These are phyloP conservation scores for Gracilaria domingensis DNA, from an alignment of 23 red algal species.

Conservation along the genomic window DNA sequence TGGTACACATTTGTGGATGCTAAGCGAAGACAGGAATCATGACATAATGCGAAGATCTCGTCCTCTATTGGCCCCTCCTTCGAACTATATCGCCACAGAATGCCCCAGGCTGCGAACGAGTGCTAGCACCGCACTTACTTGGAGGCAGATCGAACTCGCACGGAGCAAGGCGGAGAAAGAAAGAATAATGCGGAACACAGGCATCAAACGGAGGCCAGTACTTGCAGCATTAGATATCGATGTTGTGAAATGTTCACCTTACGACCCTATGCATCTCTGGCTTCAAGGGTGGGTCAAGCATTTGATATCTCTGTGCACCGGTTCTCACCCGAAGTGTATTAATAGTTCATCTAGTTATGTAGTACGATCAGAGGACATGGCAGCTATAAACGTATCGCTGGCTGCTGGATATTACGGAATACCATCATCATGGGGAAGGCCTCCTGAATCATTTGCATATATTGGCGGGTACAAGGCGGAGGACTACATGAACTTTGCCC, in stretches of 20 bases:
- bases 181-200: background rate
- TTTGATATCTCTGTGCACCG: background rate
- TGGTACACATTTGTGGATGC: background rate
- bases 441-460: background rate
- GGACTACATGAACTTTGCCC: slow-evolving; percentile 11
- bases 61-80: background rate
- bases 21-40: background rate
- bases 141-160: background rate
- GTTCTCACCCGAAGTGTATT: background rate
- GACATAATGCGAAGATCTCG: background rate
- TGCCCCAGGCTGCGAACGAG: background rate
- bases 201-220: background rate
- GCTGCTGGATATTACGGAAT: background rate
- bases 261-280: slow-evolving; percentile 36
- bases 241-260: slow-evolving; percentile 8
- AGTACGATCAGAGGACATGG: background rate
- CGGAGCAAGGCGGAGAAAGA: background rate
- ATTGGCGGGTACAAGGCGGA: slow-evolving; percentile 23
- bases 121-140: background rate
- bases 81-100: background rate
- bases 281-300: slow-evolving; percentile 24
- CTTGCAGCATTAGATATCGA: background rate
- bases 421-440: slow-evolving; percentile 3
- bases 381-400: background rate
- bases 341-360: background rate